These are phyloP conservation scores for Lodderomyces metapsilosis DNA, from an alignment of 1,139 yeast species.

Conservation along the genomic window DNA sequence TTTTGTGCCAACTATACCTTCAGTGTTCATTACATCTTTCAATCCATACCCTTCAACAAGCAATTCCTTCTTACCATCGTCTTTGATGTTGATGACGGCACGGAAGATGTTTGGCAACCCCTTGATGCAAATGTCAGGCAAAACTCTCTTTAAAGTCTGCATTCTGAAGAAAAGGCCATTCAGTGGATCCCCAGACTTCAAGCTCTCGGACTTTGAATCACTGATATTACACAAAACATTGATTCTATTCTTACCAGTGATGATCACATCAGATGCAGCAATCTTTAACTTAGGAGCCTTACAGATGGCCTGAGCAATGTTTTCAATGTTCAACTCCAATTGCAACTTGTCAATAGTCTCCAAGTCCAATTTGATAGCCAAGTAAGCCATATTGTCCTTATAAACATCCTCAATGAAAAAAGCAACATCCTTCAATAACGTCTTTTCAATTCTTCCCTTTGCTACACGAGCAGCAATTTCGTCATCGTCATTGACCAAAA, in stretches of 20 bases:
- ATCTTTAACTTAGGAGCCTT: constrained; percentile 90
- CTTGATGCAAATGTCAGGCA: constrained; percentile 87
- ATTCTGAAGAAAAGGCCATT: constrained; percentile 79
- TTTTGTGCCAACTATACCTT: constrained; percentile 87
- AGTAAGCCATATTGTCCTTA: constrained; percentile 71
- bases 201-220: constrained; percentile 48
- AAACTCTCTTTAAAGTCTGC: constrained; percentile 81
- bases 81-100: constrained; percentile 92
- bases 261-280: constrained; percentile 65
- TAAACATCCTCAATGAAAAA: constrained; percentile 92
- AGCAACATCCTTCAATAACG: constrained; percentile 81
- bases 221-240: constrained; percentile 67
- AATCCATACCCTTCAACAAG: constrained; percentile 97
- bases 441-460: constrained; percentile 95
- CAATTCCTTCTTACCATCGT: constrained; percentile 82
- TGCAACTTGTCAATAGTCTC: constrained; percentile 86
- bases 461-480: constrained; percentile 98
- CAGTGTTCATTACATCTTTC: constrained; percentile 95
- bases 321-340: constrained; percentile 80
- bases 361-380: constrained; percentile 80
- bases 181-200: constrained; percentile 23
- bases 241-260: constrained; percentile 65
- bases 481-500: constrained; percentile 86
- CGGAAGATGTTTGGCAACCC: constrained; percentile 90
- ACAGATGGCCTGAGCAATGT: constrained; percentile 79